phyloP scores from a whole-genome alignment of 768 basidiomycete genomes.

The Lactarius evosmus region DNA sequence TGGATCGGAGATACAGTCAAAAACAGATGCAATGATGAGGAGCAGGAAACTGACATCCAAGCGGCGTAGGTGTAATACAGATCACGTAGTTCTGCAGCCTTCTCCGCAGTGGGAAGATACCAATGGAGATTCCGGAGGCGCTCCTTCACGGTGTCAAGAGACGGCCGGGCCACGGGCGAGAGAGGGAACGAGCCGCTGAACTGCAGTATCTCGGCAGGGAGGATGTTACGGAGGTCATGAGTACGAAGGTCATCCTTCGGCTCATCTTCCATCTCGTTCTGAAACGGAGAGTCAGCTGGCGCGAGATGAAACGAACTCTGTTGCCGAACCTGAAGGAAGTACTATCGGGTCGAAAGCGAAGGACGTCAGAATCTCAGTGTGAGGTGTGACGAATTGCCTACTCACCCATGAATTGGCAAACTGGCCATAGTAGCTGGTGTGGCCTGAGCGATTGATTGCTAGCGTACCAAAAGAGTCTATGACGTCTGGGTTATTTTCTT shows the following conservation, averaged over 20 bases:
- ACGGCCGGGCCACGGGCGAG: conserved; percentile 39
- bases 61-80: conserved; percentile 65
- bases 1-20: conserved; percentile 32
- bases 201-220: conserved; percentile 60
- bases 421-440: conserved; percentile 72
- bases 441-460: conserved; percentile 68
- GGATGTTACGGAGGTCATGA: conserved; percentile 48
- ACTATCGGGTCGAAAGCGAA: conserved; percentile 40
- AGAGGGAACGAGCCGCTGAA: conserved; percentile 68
- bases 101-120: conserved; percentile 63
- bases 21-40: conserved; percentile 46
- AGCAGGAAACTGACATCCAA: conserved; percentile 57
- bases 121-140: conserved; percentile 58
- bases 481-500: conserved; percentile 68
- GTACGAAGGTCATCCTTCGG: conserved; percentile 48
- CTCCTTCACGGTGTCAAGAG: conserved; percentile 40
- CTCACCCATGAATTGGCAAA: conserved; percentile 76
- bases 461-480: conserved; percentile 79
- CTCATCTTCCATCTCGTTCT: conserved; percentile 57
- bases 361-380: conserved; percentile 23
- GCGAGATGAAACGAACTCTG: conserved; percentile 13
- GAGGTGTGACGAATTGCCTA: conserved; percentile 13
- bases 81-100: conserved; percentile 53
- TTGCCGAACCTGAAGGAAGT: conserved; percentile 66
- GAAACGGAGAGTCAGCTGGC: conserved; percentile 38